Conservation (phyloP, 495 filamentous ascomycete species). For the Penicillium silybi region DNA sequence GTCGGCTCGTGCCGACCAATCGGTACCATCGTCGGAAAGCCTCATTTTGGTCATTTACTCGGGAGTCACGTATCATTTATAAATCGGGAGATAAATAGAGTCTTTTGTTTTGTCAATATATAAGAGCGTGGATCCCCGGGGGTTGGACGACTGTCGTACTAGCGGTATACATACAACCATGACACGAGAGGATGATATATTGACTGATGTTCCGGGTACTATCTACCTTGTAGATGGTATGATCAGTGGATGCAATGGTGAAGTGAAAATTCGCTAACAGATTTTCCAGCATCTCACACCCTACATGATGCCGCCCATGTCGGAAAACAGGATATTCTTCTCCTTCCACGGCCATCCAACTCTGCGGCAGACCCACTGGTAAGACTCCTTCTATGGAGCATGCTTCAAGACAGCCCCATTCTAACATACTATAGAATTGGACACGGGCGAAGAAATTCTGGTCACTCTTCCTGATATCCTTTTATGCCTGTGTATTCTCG, state of each 20-base stretch:
- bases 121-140: not conserved
- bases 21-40: not conserved
- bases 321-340: constrained; percentile 26
- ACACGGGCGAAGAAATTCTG: constrained; percentile 24
- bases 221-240: constrained; percentile 29
- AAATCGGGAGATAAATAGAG: too few species aligned
- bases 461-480: constrained; percentile 23
- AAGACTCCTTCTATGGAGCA: too few species aligned
- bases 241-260: not conserved
- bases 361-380: constrained; percentile 30
- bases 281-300: constrained; percentile 11
- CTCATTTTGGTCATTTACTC: not conserved
- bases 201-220: constrained; percentile 30
- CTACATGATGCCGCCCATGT: constrained; percentile 17
- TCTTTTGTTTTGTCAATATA: not conserved
- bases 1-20: constrained; percentile 13
- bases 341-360: constrained; percentile 27
- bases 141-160: not conserved
- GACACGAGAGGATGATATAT: constrained; percentile 16
- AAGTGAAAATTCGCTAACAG: not conserved
- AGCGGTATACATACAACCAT: constrained; percentile 2
- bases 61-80: not conserved
- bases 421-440: constrained; percentile 21
- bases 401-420: not conserved
- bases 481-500: constrained; percentile 28